Conservation (phyloP, 139 green algal species). For the Asterochloris sp. region DNA sequence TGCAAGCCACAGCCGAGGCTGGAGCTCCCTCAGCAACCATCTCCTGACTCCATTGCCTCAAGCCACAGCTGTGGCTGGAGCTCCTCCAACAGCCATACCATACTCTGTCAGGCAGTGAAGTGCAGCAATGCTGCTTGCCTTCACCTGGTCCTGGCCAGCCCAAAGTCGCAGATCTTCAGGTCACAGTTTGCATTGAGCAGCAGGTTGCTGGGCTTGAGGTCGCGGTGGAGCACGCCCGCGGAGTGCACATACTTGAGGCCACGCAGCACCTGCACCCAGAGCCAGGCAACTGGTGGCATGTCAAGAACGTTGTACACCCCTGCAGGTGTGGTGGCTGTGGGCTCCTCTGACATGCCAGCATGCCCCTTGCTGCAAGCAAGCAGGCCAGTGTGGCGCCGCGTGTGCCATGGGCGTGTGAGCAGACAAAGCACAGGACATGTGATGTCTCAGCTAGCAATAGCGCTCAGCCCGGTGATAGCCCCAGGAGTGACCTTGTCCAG, state of each 20-base stretch:
- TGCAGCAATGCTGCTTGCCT: background rate
- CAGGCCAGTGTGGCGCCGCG: no score
- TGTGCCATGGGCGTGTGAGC: no score
- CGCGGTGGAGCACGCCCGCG: conserved; percentile 83
- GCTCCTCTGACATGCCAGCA: background rate
- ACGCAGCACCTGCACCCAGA: conserved; percentile 59
- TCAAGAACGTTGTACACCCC: background rate
- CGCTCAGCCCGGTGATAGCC: no score
- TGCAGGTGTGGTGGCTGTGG: background rate
- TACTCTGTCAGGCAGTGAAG: background rate
- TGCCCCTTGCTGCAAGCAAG: background rate
- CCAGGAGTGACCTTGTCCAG: no score
- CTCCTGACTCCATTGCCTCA: no score
- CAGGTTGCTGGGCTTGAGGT: conserved; percentile 96
- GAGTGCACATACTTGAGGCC: conserved; percentile 91
- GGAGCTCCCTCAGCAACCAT: no score
- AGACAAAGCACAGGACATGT: no score
- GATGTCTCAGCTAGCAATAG: no score
- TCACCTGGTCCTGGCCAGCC: conserved; percentile 75
- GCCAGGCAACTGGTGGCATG: background rate
- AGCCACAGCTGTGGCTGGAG: background rate
- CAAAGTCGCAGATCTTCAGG: conserved; percentile 98
- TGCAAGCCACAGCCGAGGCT: no score
- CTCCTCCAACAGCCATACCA: background rate
- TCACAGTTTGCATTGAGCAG: conserved; percentile 95